These are phyloP conservation scores for Prunella vulgaris DNA, from an alignment of 257 asterid species.

Conservation along the genomic window DNA sequence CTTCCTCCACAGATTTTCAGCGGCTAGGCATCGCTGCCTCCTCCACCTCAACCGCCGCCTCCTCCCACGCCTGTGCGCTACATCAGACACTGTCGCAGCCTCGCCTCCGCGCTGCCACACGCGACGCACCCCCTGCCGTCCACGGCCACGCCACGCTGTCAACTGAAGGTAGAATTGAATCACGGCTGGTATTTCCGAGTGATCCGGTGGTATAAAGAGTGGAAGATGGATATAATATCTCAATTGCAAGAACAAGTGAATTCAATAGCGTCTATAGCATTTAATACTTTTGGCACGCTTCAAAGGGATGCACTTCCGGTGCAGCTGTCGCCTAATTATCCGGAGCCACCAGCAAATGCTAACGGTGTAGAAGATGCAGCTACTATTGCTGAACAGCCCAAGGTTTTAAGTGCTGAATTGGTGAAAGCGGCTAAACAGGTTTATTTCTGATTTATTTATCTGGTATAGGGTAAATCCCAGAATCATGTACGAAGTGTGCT, in stretches of 20 bases:
- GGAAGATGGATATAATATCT: conserved; percentile 73
- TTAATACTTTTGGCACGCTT: conserved; percentile 81
- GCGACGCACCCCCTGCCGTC: no score
- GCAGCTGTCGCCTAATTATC: conserved; percentile 77
- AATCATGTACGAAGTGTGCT: neutral
- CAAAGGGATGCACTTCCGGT: conserved; percentile 95
- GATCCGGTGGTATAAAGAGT: neutral
- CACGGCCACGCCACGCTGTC: no score
- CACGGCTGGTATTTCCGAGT: neutral
- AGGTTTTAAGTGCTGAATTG: conserved; percentile 66
- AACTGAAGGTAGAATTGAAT: neutral
- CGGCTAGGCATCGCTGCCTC: no score
- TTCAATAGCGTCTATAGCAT: conserved; percentile 62
- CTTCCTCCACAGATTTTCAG: no score
- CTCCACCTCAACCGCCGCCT: no score
- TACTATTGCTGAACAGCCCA: conserved; percentile 68
- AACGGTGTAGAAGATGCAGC: conserved; percentile 48
- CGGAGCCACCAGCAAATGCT: conserved; percentile 67
- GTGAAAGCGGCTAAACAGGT: conserved; percentile 96
- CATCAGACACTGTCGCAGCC: no score
- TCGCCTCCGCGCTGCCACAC: no score
- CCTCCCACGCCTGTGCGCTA: no score
- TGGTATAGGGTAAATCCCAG: neutral
- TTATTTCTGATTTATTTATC: neutral
- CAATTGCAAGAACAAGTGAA: conserved; percentile 85